Base-by-base conservation (phyloP, 306 rosid genomes). In the Quercus engelmannii region DNA sequence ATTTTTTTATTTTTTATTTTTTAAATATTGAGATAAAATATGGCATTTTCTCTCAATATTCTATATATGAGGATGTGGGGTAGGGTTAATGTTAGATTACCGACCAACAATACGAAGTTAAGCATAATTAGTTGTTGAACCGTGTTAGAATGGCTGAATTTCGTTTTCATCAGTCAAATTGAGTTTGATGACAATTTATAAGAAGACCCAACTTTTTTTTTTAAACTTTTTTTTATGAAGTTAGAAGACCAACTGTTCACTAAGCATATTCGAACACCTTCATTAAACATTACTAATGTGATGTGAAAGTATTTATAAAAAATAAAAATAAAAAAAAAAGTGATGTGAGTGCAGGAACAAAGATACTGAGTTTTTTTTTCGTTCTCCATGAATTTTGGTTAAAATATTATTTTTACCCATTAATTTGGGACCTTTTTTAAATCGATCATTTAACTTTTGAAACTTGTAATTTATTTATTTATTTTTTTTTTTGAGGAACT, bases 101-200 rank as follows among this genome's bases (percentile, higher is more conserved):
- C 90, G 75, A 87, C 87, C 84, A 82, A 79, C 86, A 81, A 59
- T 64, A 30, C 46, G 80, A 67, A 78, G 56, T 46, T 54, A 69
- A 84, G 78, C 88, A 83, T 87, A 74, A 81, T 85, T 77, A 81
- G 73, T 74, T 6, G 78, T 83, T 78, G 90, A 85, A 79, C 56
- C 71, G 62, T 64, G 38, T 59, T 21, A 65, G 62, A 70, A 20
- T 68, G 41, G 70, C 69, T 55, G 59, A 30, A 71, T n/a, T 54
- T 21, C 54, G 17, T 49, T 49, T 49, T 49, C 54, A 3, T 49
- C 17, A 49, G 54, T 49, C 54, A 49, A 76, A 75, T 72, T 68
- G 63, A 64, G 14, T 43, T 59, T 41, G 35, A 76, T 73, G 84
- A 58, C 69, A 41, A 41, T 28, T 15, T 0, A 18, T 73, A 15